Conservation (phyloP, 495 filamentous ascomycete genomes). For the Cercophora scortea region DNA sequence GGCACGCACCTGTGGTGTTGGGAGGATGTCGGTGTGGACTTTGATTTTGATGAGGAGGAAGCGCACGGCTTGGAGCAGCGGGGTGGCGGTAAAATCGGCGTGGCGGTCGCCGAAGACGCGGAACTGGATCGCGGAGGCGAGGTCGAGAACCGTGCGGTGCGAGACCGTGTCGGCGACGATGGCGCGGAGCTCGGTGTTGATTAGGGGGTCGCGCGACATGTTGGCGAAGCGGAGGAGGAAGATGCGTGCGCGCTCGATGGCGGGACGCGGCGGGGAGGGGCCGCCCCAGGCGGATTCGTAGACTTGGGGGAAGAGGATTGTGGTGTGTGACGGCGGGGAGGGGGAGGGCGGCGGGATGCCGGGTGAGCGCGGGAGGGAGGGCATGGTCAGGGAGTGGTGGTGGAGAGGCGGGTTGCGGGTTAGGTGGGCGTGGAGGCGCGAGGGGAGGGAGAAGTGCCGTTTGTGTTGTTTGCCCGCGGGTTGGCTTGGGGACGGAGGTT, state of each 20-base stretch:
- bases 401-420: no score
- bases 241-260: conserved; percentile 24
- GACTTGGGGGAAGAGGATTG: conserved; percentile 21
- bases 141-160: conserved; percentile 12
- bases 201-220: conserved; percentile 14
- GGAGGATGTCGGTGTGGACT: conserved; percentile 14
- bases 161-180: conserved; percentile 15
- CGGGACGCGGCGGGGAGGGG: conserved; percentile 9
- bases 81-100: conserved; percentile 21
- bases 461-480: no score
- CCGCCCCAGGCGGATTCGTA: conserved; percentile 26
- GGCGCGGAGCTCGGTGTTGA: conserved; percentile 13
- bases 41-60: conserved; percentile 28
- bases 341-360: no score
- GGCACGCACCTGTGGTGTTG: conserved; percentile 11
- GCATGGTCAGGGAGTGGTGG: no score
- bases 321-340: conserved; percentile 2
- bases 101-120: conserved; percentile 24
- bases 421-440: no score
- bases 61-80: conserved; percentile 26
- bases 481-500: no score
- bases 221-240: conserved; percentile 23
- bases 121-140: conserved; percentile 21
- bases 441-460: no score
- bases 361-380: no score